Conservation (phyloP, 345 rosid genomes). For the Linum tenue region DNA sequence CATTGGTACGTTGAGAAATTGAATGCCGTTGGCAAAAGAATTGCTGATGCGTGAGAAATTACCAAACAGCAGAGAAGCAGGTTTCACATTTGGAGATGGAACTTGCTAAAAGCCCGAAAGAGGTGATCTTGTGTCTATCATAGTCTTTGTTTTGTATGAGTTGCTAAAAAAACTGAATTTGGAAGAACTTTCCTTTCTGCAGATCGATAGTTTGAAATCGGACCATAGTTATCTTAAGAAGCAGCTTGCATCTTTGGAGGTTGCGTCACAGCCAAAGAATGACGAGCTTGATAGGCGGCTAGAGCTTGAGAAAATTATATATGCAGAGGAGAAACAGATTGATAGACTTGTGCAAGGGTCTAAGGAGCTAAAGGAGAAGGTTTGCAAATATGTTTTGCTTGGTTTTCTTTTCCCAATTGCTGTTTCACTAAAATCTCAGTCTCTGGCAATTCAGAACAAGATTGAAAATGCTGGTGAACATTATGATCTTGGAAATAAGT, state of each 20-base stretch:
- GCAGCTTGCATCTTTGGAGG: slow-evolving; percentile 68
- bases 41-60: slow-evolving; percentile 56
- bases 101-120: slow-evolving; percentile 73
- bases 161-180: background rate
- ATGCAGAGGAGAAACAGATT: slow-evolving; percentile 63
- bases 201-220: slow-evolving; percentile 77
- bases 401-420: background rate
- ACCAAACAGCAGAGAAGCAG: slow-evolving; percentile 58
- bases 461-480: slow-evolving; percentile 92
- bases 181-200: slow-evolving; percentile 7
- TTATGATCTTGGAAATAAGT: slow-evolving; percentile 12
- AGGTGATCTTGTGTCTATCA: slow-evolving; percentile 36
- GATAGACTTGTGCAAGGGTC: slow-evolving; percentile 56
- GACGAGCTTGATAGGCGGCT: slow-evolving; percentile 59
- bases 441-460: slow-evolving; percentile 65
- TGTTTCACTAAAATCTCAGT: slow-evolving; percentile 30
- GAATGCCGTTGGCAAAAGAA: slow-evolving; percentile 46
- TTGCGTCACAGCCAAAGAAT: slow-evolving; percentile 65
- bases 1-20: slow-evolving; percentile 43
- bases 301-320: slow-evolving; percentile 51
- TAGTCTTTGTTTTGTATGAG: slow-evolving; percentile 1
- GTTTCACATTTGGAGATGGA: slow-evolving; percentile 67
- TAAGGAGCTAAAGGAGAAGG: slow-evolving; percentile 69
- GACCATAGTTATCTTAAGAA: slow-evolving; percentile 61
- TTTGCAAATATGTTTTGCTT: slow-evolving; percentile 22